Base-by-base conservation (phyloP, 208 protist species). In the Porcisia hertigi region DNA sequence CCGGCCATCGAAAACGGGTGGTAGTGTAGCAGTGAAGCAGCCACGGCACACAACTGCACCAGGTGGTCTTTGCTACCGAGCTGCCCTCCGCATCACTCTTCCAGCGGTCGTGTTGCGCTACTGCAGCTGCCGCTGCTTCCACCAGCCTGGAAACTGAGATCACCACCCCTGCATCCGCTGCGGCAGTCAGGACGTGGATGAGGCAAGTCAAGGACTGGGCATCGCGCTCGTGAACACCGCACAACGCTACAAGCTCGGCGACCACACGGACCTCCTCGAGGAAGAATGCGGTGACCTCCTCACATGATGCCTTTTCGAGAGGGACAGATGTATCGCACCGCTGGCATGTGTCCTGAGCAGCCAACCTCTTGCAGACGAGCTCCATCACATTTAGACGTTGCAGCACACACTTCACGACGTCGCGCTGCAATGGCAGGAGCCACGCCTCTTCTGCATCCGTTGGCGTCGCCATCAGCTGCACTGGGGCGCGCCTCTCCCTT, bases 21-120 rank as follows among this genome's bases (percentile, higher is more conserved):
- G 59, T 69, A 3, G 57, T 62, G 67, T 77, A 82, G 34, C 71
- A 58, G 67, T 77, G 65, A 66, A 82, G 72, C 34, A 82, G 72
- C 77, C 77, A 82, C 49, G 77, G 77, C 60, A 77, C 72, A 54
- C 77, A 82, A 30, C 77, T 82, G 52, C 67, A 58, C 77, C 77
- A 82, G 8, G 5, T 4, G 47, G 49, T n/a, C 54, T 53, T n/a
- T n/a, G 58, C 20, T 25, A 11, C 66, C 55, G 66, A 63, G 30
- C 20, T 16, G 12, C 47, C 14, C 0, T 30, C 45, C 12, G 8
- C 25, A 14, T 71, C 49, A 14, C 49, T 25, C 8, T 25, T 14
- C 16, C 66, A 16, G 4, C 58, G 66, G 25, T 25, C 41, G 23
- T 49, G 66, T 6, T 53, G 41, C 49, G 14, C 16, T 16, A 30